These are phyloP conservation scores for Ceratocystis papillata DNA, from an alignment of 2,329 filamentous ascomycete genomes.

Conservation along the genomic window DNA sequence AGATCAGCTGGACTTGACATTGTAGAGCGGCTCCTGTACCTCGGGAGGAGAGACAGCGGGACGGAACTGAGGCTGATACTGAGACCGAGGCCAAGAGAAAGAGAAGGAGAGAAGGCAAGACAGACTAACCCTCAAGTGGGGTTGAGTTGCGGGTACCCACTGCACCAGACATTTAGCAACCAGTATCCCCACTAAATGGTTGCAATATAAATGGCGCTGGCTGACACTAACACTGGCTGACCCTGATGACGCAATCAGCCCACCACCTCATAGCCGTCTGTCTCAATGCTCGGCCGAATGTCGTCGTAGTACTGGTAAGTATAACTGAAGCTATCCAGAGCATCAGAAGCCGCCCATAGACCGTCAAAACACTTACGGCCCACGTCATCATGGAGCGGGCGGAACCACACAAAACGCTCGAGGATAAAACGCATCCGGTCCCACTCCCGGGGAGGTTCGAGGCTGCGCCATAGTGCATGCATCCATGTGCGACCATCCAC, in stretches of 20 bases:
- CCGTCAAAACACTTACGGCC: conserved; percentile 14
- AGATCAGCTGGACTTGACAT: conserved; percentile 6
- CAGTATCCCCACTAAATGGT: not conserved
- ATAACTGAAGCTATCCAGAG: not conserved
- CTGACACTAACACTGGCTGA: not conserved
- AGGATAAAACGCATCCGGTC: conserved; percentile 17
- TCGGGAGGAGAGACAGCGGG: not conserved
- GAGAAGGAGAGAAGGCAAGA: not conserved
- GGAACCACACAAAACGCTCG: conserved; percentile 23
- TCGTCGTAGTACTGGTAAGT: conserved; percentile 1
- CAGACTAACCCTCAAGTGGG: not conserved
- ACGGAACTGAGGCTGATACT: not conserved
- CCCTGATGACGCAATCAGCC: not conserved
- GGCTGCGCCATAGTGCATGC: conserved; percentile 19
- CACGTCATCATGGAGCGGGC: conserved; percentile 20
- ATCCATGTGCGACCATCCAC: conserved; percentile 21
- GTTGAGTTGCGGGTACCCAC: not conserved
- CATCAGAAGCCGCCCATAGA: conserved; percentile 20
- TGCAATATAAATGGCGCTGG: not conserved
- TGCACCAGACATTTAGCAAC: not conserved
- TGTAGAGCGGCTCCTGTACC: not conserved
- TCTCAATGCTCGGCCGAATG: conserved; percentile 7
- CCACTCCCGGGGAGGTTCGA: conserved; percentile 22
- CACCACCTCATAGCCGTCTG: not conserved
- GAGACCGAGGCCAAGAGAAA: not conserved